A percentile compares a stretch with the other conserved stretches of the same genome.
Conservation (phyloP, 2,329 filamentous ascomycete species). For the Fusarium mexicanum region DNA sequence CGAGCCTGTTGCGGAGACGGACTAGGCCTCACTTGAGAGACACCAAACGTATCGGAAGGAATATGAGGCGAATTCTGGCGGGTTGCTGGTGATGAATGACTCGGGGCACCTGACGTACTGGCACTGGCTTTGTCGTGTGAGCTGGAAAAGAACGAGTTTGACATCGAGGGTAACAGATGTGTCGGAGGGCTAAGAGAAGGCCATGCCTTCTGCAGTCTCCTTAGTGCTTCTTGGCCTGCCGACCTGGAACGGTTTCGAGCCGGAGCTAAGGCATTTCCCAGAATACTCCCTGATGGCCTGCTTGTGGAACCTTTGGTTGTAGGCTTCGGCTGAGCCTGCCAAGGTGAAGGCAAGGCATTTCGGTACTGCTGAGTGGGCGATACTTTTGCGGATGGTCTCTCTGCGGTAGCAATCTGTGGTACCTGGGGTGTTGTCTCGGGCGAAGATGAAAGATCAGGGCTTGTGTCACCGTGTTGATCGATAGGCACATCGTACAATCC, state of each 20-base stretch:
- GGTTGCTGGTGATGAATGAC: conserved; percentile 9
- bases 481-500: conserved; percentile 41
- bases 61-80: conserved; percentile 1
- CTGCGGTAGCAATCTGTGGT: conserved; percentile 7
- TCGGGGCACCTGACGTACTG: neutral
- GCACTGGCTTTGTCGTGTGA: conserved; percentile 44
- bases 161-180: conserved; percentile 54
- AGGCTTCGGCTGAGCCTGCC: conserved; percentile 41
- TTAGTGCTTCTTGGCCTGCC: conserved; percentile 65
- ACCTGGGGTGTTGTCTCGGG: conserved; percentile 22
- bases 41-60: neutral
- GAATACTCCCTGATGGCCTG: conserved; percentile 44
- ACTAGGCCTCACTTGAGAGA: conserved; percentile 19
- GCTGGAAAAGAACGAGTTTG: conserved; percentile 52
- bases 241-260: conserved; percentile 63
- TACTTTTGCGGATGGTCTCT: neutral
- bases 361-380: conserved; percentile 4
- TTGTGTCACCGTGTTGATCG: conserved; percentile 39
- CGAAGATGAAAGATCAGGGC: conserved; percentile 34
- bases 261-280: conserved; percentile 59
- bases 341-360: conserved; percentile 43
- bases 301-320: conserved; percentile 28
- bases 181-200: conserved; percentile 57
- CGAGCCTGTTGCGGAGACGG: conserved; percentile 19
- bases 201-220: conserved; percentile 64